phyloP scores from a whole-genome alignment of 106 monocot species.

The Dioscorea zingiberensis region DNA sequence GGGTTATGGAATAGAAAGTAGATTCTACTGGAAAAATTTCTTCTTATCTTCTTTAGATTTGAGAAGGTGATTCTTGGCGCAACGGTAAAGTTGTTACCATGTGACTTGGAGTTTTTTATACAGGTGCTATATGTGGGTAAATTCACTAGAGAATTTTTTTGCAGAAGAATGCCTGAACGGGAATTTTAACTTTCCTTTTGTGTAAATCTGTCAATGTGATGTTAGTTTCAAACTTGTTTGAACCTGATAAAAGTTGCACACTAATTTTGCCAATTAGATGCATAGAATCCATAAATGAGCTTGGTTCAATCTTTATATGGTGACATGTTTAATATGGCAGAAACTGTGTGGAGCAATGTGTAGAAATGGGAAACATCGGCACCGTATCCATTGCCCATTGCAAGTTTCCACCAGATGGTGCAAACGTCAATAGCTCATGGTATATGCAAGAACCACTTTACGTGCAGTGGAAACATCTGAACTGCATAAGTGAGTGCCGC shows the following conservation, averaged over 20 bases:
- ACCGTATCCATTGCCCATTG: slow-evolving; percentile 39
- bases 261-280: neutral
- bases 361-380: slow-evolving; percentile 28
- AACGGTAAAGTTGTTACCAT: too few relatives aligned
- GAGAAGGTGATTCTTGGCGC: too few relatives aligned
- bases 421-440: slow-evolving; percentile 38
- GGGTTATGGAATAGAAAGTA: too few relatives aligned
- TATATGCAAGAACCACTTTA: slow-evolving; percentile 68
- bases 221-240: neutral
- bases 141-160: neutral
- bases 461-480: slow-evolving; percentile 60
- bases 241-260: neutral
- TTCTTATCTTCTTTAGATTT: too few relatives aligned
- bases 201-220: neutral
- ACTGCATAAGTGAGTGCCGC: slow-evolving; percentile 69
- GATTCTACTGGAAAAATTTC: too few relatives aligned
- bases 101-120: too few relatives aligned
- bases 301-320: too few relatives aligned
- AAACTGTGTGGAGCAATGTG: slow-evolving; percentile 55
- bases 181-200: neutral
- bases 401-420: slow-evolving; percentile 30
- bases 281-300: neutral
- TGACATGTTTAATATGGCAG: slow-evolving; percentile 15
- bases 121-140: too few relatives aligned
- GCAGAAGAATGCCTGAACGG: neutral